Evolutionary conservation across 495 filamentous ascomycete genomes (phyloP), one percentile per base, ranked within the genome.

Genomic region (Penicillium nucicola): DNA sequence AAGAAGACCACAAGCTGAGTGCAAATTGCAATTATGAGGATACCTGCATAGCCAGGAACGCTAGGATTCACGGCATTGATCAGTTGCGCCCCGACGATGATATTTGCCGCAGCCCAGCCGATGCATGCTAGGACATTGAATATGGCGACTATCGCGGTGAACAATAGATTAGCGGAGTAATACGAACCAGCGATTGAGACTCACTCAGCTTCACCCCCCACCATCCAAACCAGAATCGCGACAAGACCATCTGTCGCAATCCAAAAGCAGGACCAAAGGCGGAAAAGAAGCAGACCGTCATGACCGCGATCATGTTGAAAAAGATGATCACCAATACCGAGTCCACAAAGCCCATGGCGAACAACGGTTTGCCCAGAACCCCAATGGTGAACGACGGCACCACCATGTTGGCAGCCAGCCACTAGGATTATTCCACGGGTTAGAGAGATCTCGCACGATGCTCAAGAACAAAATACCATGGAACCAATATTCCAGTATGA

Each of bases 241-340:
- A 78, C 53, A 79, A 70, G 2, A 81, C 66, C 74, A 82, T 80
- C 60, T 81, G 79, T 7, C 79, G 68, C 63, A 82, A 62, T 7
- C 79, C 79, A 1, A 73, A 74, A 41, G 76, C 69, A 4, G 79
- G 72, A 0, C 77, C 77, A 46, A 77, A 61, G 7, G 72, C 79
- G 25, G 67, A 71, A 18, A 80, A 68, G 45, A 78, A 82, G 3
- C 75, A 77, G n/a, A 75, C 72, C 3, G 75, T 60, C 4, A 70
- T 45, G 0, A 77, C 74, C 4, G 71, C 73, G 36, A 80, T 45
- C 18, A 82, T 56, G 31, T 71, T 76, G 56, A 82, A 81, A 66
- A 83, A 81, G 12, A 83, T 43, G 41, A 83, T 81, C 41, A 81
- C 65, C 22, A 83, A 50, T 1, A 72, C 50, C 23, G 68, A 61